phyloP scores from a whole-genome alignment of 2,329 filamentous ascomycete species.

The Fusarium tanahbumbuense region DNA sequence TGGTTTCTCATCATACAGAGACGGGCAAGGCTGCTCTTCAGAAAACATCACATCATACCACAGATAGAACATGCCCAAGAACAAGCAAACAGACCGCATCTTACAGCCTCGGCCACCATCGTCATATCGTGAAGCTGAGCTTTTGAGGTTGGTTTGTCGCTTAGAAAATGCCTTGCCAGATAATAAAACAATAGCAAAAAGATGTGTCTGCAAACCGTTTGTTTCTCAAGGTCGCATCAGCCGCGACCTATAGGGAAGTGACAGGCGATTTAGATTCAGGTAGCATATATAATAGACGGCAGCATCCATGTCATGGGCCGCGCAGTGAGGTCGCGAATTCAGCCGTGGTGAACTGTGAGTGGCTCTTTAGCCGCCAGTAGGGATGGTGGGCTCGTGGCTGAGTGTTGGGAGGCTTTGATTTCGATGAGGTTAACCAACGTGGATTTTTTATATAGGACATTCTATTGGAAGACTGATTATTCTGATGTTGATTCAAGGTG shows the following conservation, averaged over 20 bases:
- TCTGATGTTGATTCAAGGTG: not conserved
- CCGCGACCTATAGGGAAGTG: constrained; percentile 20
- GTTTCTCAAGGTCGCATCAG: constrained; percentile 23
- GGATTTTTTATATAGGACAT: not conserved
- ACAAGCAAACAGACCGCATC: not conserved
- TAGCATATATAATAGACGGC: not conserved
- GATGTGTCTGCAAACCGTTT: constrained; percentile 12
- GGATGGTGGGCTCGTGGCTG: constrained; percentile 37
- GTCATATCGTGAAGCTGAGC: not conserved
- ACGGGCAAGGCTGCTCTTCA: not conserved
- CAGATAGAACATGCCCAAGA: not conserved
- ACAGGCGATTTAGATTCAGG: not conserved
- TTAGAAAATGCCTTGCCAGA: constrained; percentile 42
- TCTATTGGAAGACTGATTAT: not conserved
- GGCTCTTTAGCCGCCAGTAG: constrained; percentile 37
- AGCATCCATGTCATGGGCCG: constrained; percentile 14
- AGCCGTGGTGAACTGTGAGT: constrained; percentile 38
- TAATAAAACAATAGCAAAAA: not conserved
- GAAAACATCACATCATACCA: not conserved
- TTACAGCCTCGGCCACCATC: not conserved
- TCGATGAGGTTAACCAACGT: constrained; percentile 29
- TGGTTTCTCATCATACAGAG: not conserved
- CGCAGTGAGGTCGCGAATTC: constrained; percentile 23
- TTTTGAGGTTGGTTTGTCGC: constrained; percentile 3
- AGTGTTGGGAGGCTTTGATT: constrained; percentile 40